Evolutionary conservation across 306 rosid species (phyloP).

Genomic region (Crataegus laevigata): DNA sequence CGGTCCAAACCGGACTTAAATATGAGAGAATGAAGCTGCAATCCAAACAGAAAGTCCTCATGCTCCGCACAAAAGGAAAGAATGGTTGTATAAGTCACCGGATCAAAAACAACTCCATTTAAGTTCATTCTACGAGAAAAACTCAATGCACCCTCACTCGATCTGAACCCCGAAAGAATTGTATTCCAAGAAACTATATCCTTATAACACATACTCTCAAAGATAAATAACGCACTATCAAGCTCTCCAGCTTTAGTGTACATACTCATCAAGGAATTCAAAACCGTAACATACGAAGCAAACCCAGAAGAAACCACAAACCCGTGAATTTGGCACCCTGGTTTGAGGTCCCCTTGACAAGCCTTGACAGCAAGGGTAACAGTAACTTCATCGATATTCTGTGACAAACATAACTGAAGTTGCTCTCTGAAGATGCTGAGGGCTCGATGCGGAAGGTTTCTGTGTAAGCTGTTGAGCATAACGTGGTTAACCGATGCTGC

Average conservation of each 20-base stretch:
- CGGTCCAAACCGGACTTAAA: slow-evolving; percentile 45
- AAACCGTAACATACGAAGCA: slow-evolving; percentile 32
- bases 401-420: slow-evolving; percentile 19
- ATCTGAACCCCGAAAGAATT: slow-evolving; percentile 61
- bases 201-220: slow-evolving; percentile 42
- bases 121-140: slow-evolving; percentile 53
- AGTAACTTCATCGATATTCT: slow-evolving; percentile 38
- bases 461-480: slow-evolving; percentile 41
- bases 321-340: slow-evolving; percentile 60
- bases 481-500: slow-evolving; percentile 35
- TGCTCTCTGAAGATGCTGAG: slow-evolving; percentile 44
- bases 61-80: slow-evolving; percentile 53
- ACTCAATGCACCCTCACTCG: slow-evolving; percentile 46
- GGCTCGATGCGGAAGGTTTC: slow-evolving; percentile 34
- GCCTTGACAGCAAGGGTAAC: slow-evolving; percentile 67
- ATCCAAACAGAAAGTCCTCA: slow-evolving; percentile 50
- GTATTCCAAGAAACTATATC: slow-evolving; percentile 87
- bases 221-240: slow-evolving; percentile 37
- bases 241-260: slow-evolving; percentile 53
- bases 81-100: slow-evolving; percentile 52
- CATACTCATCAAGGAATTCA: slow-evolving; percentile 79
- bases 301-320: slow-evolving; percentile 42
- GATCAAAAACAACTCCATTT: slow-evolving; percentile 52
- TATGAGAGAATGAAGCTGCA: slow-evolving; percentile 56
- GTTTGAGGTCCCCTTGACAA: slow-evolving; percentile 43